Evolutionary conservation across 2,329 filamentous ascomycete genomes (phyloP).

Genomic region (Curvularia hawaiiensis): DNA sequence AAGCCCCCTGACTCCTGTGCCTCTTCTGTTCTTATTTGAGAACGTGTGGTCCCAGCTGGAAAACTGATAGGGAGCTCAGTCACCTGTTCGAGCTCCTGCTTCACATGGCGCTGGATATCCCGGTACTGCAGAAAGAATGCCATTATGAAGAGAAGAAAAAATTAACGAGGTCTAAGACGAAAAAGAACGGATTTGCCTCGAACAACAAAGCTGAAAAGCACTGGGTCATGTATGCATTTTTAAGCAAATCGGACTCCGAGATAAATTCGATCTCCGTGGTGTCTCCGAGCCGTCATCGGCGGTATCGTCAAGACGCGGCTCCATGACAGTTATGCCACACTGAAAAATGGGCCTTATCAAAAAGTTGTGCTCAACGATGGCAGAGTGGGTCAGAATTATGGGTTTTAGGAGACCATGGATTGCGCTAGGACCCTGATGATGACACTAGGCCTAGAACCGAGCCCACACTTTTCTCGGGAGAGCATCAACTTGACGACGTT

Average conservation of each 20-base stretch:
- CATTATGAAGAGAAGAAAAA: neutral
- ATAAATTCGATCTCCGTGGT: conserved; percentile 6
- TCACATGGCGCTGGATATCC: conserved; percentile 5
- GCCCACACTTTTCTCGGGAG: neutral
- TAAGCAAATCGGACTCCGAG: neutral
- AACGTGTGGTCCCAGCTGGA: neutral
- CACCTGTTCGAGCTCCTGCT: conserved; percentile 6
- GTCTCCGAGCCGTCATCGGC: conserved; percentile 1
- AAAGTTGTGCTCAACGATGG: conserved; percentile 5
- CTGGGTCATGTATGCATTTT: neutral
- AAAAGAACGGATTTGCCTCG: neutral
- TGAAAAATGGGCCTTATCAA: conserved; percentile 6
- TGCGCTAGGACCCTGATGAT: conserved; percentile 6
- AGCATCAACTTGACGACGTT: neutral
- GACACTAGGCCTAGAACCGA: neutral
- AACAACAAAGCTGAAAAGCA: neutral
- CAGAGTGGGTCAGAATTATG: conserved; percentile 6
- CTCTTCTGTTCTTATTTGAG: neutral
- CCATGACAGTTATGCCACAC: neutral
- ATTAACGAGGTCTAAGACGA: neutral
- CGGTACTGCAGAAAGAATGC: conserved; percentile 11
- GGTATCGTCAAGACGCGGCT: neutral
- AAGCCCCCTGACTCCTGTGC: neutral
- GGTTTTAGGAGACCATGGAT: neutral
- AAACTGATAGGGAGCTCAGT: conserved; percentile 3